Evolutionary conservation across 148 eudicot genomes (phyloP).

Genomic region (Pharnaceum exiguum): DNA sequence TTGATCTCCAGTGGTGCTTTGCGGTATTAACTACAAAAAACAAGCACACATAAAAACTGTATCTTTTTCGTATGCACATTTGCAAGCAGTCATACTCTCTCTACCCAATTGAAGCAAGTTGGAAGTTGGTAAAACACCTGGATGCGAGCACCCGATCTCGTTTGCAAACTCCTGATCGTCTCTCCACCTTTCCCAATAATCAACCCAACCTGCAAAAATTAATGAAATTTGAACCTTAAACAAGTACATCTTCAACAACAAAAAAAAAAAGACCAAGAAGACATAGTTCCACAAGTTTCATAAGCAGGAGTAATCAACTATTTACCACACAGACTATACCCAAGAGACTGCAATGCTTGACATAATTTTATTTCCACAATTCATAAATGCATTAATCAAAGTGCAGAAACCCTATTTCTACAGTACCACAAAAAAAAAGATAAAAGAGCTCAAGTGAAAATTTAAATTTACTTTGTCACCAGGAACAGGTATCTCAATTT

Average conservation of each 20-base stretch:
- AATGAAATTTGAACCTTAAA: background rate
- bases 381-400: background rate
- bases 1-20: conserved; percentile 65
- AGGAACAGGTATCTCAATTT: conserved; percentile 87
- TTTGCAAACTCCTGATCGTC: conserved; percentile 81
- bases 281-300: too few species aligned
- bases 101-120: background rate
- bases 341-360: too few species aligned
- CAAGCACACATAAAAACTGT: background rate
- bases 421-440: background rate
- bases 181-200: conserved; percentile 96
- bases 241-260: too few species aligned
- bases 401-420: background rate
- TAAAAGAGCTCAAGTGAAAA: background rate
- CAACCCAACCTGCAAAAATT: conserved; percentile 67
- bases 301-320: too few species aligned
- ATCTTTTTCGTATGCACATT: background rate
- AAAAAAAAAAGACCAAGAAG: too few species aligned
- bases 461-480: conserved; percentile 59
- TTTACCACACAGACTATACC: too few species aligned
- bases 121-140: conserved; percentile 54
- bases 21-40: conserved; percentile 65
- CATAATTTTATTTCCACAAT: background rate
- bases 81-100: background rate
- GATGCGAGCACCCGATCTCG: conserved; percentile 95